Evolutionary conservation across 1,284 basidiomycete species (phyloP), one percentile per base, ranked within the genome.

Genomic region (Trametes pubescens): DNA sequence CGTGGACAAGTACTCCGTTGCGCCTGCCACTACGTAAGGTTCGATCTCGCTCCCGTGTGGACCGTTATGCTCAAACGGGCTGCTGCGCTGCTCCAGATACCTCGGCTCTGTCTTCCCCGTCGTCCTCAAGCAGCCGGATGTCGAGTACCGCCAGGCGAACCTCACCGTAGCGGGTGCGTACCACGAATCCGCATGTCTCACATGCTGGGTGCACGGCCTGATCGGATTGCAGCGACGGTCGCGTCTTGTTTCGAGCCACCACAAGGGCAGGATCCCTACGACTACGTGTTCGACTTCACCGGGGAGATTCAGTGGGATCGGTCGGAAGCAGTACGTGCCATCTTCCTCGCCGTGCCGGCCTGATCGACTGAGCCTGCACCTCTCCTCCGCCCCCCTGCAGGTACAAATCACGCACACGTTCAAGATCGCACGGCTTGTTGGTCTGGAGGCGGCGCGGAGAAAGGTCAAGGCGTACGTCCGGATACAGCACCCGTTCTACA

Each of bases 91-190:
- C 51, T 18, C 44, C 71, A 94, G 93, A 38, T 95, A 95, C 77
- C 82, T 95, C 67, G 94, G 94, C 37, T 80, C 86, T 32, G 86
- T 89, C 64, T 95, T 96, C 73, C 85, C 87, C 46, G 80, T 87
- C 53, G 79, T 93, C 26, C 81, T 96, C 9, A 77, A 80, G 69
- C 90, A 87, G 60, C 81, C 86, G 6, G 78, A 84, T 62, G 86
- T 94, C n/a, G 89, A 93, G 74, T 96, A 96, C 75, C 86, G 85
- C 57, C 94, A 96, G 75, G 86, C 86, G 38, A 96, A 96, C 74
- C 79, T 96, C 53, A 90, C 88, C 24, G 84, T 92, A 59, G 78
- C 87, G 40, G 73, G 92, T 93, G 69, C 65, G 89, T 58, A 18
- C 46, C 59, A 43, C 22, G 9, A 57, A 51, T 16, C 52, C 51